Evolutionary conservation across 2,329 filamentous ascomycete genomes (phyloP).

Genomic region (Pestalotiopsis sp.): DNA sequence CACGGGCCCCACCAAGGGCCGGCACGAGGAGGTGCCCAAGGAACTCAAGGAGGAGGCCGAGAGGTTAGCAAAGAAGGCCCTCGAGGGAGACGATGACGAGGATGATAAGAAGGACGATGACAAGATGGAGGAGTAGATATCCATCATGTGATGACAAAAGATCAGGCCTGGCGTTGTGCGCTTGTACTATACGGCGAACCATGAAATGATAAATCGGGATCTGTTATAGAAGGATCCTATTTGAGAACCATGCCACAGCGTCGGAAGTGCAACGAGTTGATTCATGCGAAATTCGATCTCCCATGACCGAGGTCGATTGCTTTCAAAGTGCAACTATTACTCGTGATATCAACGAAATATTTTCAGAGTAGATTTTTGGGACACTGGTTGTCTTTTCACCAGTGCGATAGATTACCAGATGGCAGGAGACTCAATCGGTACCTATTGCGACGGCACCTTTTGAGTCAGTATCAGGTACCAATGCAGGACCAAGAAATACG

Average conservation of each 20-base stretch:
- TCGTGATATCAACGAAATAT: not conserved
- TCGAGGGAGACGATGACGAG: slow-evolving; percentile 86
- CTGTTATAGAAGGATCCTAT: slow-evolving; percentile 15
- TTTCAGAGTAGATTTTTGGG: no score
- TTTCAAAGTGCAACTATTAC: not conserved
- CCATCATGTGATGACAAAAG: not conserved
- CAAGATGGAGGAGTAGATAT: slow-evolving; percentile 84
- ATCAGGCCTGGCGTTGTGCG: slow-evolving; percentile 10
- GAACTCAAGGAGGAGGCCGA: slow-evolving; percentile 90
- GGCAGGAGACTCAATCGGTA: no score
- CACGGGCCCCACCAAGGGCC: slow-evolving; percentile 87
- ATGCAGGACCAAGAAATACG: no score
- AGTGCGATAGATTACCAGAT: no score
- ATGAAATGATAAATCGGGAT: slow-evolving; percentile 8
- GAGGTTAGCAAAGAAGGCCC: slow-evolving; percentile 84
- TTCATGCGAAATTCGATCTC: not conserved
- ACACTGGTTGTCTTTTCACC: no score
- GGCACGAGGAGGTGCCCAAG: slow-evolving; percentile 91
- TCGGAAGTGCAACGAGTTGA: not conserved
- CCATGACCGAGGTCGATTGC: not conserved
- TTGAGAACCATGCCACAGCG: slow-evolving; percentile 11
- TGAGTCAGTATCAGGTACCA: no score
- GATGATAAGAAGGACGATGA: slow-evolving; percentile 66
- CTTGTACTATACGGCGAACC: slow-evolving; percentile 18
- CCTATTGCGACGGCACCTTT: no score